Evolutionary conservation across 306 rosid species (phyloP).

Genomic region (Macrotyloma uniflorum): DNA sequence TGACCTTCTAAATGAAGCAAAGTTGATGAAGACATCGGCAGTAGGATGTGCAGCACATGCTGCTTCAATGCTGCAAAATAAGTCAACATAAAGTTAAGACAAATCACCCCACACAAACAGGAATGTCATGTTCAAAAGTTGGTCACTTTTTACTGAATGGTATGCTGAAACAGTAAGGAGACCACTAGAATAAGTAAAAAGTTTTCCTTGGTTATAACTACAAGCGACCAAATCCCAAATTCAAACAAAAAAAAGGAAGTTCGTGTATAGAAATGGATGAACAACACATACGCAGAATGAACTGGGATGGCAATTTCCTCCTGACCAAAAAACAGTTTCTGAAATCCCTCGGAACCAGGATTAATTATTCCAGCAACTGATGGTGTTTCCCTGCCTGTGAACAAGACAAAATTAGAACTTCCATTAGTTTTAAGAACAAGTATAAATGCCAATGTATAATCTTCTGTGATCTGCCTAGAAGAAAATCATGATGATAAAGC

Average conservation of each 20-base stretch:
- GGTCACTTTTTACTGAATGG: constrained; percentile 8
- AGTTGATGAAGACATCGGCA: constrained; percentile 98
- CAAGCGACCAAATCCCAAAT: constrained; percentile 21
- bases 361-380: constrained; percentile 98
- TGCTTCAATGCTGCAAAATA: constrained; percentile 82
- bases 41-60: constrained; percentile 98
- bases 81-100: constrained; percentile 24
- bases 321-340: constrained; percentile 96
- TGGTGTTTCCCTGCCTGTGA: constrained; percentile 91
- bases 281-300: constrained; percentile 71
- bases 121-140: constrained; percentile 29
- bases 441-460: neutral
- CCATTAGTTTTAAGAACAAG: constrained; percentile 21
- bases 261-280: constrained; percentile 28
- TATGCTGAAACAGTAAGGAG: constrained; percentile 16
- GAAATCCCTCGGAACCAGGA: constrained; percentile 98
- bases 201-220: neutral
- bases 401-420: constrained; percentile 39
- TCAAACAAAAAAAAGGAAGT: neutral
- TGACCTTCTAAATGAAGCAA: constrained; percentile 94
- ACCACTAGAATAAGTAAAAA: constrained; percentile 6
- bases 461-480: neutral
- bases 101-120: constrained; percentile 35
- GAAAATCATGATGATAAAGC: constrained; percentile 30
- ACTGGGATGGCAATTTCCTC: constrained; percentile 98